These are phyloP conservation scores for Chenopodium suecicum DNA, from an alignment of 148 eudicot species.

Conservation along the genomic window DNA sequence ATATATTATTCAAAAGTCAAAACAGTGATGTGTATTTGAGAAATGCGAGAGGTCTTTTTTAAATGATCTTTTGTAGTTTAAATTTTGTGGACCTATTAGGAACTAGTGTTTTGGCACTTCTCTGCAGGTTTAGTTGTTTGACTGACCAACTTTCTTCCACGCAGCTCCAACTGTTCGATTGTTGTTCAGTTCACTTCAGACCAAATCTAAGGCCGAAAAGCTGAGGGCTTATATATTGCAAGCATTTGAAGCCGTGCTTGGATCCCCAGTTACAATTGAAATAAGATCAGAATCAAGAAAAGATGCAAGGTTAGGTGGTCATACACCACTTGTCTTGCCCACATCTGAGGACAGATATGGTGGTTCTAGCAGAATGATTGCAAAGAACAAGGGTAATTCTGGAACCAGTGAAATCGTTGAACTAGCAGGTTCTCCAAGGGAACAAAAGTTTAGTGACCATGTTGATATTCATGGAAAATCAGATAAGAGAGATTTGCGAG, in stretches of 20 bases:
- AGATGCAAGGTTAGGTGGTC: constrained; percentile 34
- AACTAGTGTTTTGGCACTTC: not conserved
- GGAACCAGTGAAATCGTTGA: constrained; percentile 77
- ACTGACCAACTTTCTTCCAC: constrained; percentile 9
- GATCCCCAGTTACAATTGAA: constrained; percentile 80
- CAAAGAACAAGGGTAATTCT: constrained; percentile 27
- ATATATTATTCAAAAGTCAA: not conserved
- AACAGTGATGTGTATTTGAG: not conserved
- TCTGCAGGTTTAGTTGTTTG: not conserved
- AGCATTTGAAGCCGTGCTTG: constrained; percentile 88
- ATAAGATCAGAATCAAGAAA: constrained; percentile 60
- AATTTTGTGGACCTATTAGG: not conserved
- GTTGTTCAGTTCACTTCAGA: constrained; percentile 63
- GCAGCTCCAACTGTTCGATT: constrained; percentile 83
- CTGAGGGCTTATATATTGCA: constrained; percentile 63
- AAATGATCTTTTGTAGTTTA: not conserved
- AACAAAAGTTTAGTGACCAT: constrained; percentile 32
- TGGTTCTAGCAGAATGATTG: constrained; percentile 27
- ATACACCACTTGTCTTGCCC: constrained; percentile 37
- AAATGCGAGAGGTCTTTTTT: not conserved
- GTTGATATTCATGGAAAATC: constrained; percentile 28
- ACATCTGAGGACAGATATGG: constrained; percentile 30
- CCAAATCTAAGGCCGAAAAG: constrained; percentile 79
- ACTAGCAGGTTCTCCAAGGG: constrained; percentile 50
- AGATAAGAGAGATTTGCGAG: constrained; percentile 33